Evolutionary conservation across 768 basidiomycete species (phyloP), one percentile per base, ranked within the genome.

Genomic region (Serendipita vermifera): DNA sequence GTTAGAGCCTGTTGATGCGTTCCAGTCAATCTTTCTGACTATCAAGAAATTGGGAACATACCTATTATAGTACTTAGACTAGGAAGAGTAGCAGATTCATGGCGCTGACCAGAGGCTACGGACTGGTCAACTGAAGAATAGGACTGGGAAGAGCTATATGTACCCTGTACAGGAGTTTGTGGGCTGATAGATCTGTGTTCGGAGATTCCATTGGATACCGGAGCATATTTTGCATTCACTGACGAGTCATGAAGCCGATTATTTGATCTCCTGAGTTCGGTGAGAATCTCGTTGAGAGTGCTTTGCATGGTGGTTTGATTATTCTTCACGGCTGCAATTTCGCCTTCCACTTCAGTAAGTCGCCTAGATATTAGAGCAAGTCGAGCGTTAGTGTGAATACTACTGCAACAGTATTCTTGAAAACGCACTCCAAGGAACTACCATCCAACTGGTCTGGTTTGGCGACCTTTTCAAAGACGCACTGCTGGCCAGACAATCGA

Each of bases 401-500:
- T 4, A 46, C 43, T 38, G 24, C 51, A 33, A 27, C 29, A 20
- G 20, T n/a, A 24, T 11, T 31, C 22, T 24, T 20, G 55, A 27
- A 6, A 20, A 15, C 59, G 48, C 54, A 59, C 59, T 59, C 46
- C 7, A 51, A 56, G 4, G 59, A 58, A 26, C 38, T 59, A 26
- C 22, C 29, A 53, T 59, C 57, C n/a, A 48, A 40, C 38, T 36
- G 31, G 14, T 59, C 59, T 20, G 57, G 57, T 43, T 59, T 59
- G 26, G 57, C 33, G 26, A 59, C 56, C 57, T 59, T 59, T 53
- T 59, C 59, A 32, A 59, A 59, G 14, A 59, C 57, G 40, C 59
- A 59, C 24, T 27, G 35, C 36, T 48, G 43, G 26, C 59, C 59
- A 38, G 57, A 57, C 39, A 57, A 38, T 7, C 59, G 59, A 51